Evolutionary conservation across 2,329 filamentous ascomycete genomes (phyloP), one percentile per base, ranked within the genome.

Genomic region (Chrysosporium keratinophilum): DNA sequence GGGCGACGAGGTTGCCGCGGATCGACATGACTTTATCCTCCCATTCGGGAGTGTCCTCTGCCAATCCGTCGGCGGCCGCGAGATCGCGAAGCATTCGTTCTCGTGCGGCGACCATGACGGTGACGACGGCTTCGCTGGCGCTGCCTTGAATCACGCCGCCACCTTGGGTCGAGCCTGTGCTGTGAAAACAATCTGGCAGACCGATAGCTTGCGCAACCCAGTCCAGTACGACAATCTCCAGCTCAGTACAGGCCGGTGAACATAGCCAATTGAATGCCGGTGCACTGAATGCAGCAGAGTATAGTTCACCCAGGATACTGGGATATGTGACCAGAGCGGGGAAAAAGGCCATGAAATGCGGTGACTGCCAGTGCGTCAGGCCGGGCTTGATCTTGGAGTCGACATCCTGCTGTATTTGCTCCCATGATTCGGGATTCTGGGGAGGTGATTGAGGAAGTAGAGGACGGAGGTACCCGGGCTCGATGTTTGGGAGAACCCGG

Each of bases 221-320:
- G 70, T 97, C 91, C 67, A 96, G 78, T 42, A 95, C 85, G 20
- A 96, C 78, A 0, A 90, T 95, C 75, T 97, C 91, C 46, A 97
- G 78, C 72, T 97, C 91, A 0, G 91, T 97, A 15, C 93, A 84
- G 5, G 87, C 89, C 0, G 91, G 91, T 5, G 84, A 89, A 71
- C 91, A 96, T 59, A 96, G 83, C 91, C 91, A 97, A 71, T 97
- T 97, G 77, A 97, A 97, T 39, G 88, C 88, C 1, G 91, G 88
- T 14, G 87, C 87, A 11, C 83, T 93, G 71, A 96, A 90, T 5
- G 88, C 85, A 4, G 87, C 84, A 42, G 83, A 88, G 75, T 95
- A 97, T 74, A 97, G 83, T 71, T 97, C 91, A 17, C 88, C 91
- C 10, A 97, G 78, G 68, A 95, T 91, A 28, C 83, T 73, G 0